phyloP scores from a whole-genome alignment of 768 basidiomycete species.

The Leucogyrophana mollusca region DNA sequence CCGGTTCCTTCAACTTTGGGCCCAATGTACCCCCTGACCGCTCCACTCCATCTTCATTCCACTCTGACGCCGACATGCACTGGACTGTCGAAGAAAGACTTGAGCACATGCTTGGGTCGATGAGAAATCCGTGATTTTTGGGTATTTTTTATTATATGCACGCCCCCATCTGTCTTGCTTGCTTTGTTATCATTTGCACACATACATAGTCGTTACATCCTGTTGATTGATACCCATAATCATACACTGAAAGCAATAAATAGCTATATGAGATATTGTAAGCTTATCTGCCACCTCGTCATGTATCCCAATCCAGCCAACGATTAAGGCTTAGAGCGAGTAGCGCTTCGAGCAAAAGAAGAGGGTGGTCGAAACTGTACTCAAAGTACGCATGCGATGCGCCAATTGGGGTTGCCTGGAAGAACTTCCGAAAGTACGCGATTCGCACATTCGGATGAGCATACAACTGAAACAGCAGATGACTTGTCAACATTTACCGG shows the following conservation, averaged over 20 bases:
- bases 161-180: conserved; percentile 8
- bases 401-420: conserved; percentile 57
- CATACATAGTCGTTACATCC: conserved; percentile 2
- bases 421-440: conserved; percentile 56
- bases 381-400: conserved; percentile 61
- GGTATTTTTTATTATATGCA: conserved; percentile 21
- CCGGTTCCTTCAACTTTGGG: conserved; percentile 80
- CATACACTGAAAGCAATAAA: conserved; percentile 34
- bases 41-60: conserved; percentile 58
- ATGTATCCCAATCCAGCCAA: conserved; percentile 60
- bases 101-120: conserved; percentile 62
- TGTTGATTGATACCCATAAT: conserved; percentile 25
- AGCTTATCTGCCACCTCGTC: conserved; percentile 9
- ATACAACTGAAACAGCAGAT: conserved; percentile 38
- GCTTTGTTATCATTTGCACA: conserved; percentile 12
- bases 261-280: conserved; percentile 18
- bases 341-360: conserved; percentile 60
- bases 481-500: neutral
- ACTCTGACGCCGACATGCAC: conserved; percentile 59
- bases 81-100: conserved; percentile 77
- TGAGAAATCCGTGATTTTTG: conserved; percentile 28
- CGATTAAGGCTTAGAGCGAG: conserved; percentile 70
- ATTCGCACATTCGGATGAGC: conserved; percentile 49
- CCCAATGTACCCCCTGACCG: conserved; percentile 46
- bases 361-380: conserved; percentile 61